A percentile compares a stretch with the other conserved stretches of the same genome.
Evolutionary conservation across 2,329 filamentous ascomycete species (phyloP).

Genomic region (Paecilomyces sp.): DNA sequence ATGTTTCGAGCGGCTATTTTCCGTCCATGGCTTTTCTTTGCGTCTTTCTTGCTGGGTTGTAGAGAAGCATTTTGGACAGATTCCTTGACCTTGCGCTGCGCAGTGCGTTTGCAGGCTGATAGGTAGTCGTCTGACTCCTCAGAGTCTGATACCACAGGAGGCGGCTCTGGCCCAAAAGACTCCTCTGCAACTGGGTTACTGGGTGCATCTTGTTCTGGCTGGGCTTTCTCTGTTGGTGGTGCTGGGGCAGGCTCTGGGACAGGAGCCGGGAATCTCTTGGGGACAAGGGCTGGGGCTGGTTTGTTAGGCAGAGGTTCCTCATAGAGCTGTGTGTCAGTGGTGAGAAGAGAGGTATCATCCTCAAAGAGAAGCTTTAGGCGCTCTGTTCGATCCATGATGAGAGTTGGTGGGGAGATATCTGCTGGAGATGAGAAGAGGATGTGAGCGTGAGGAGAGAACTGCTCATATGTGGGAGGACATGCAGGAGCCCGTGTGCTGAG

Average conservation of each 20-base stretch:
- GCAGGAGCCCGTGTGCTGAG: neutral
- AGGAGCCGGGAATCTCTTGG: neutral
- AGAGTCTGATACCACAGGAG: neutral
- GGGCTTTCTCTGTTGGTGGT: neutral
- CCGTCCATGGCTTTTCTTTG: neutral
- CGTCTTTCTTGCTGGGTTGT: neutral
- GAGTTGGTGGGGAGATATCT: neutral
- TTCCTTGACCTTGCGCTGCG: neutral
- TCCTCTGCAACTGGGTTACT: neutral
- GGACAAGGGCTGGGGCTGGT: neutral
- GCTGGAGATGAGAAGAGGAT: neutral
- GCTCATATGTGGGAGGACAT: neutral
- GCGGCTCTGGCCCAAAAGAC: neutral
- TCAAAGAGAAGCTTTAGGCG: conserved; percentile 23
- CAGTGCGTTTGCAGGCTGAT: neutral
- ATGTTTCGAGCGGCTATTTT: neutral
- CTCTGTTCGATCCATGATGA: conserved; percentile 15
- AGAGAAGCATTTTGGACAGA: neutral
- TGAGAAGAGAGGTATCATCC: conserved; percentile 16
- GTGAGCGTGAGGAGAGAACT: neutral
- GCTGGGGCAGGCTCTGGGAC: neutral
- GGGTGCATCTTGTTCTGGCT: neutral
- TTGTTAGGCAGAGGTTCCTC: neutral
- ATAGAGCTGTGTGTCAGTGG: conserved; percentile 13
- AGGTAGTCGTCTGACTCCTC: conserved; percentile 2